Percentiles rank a stretch among this genome's conserved stretches.
These are phyloP conservation scores for Haematococcus lacustris DNA, from an alignment of 139 green algal genomes.

Conservation along the genomic window DNA sequence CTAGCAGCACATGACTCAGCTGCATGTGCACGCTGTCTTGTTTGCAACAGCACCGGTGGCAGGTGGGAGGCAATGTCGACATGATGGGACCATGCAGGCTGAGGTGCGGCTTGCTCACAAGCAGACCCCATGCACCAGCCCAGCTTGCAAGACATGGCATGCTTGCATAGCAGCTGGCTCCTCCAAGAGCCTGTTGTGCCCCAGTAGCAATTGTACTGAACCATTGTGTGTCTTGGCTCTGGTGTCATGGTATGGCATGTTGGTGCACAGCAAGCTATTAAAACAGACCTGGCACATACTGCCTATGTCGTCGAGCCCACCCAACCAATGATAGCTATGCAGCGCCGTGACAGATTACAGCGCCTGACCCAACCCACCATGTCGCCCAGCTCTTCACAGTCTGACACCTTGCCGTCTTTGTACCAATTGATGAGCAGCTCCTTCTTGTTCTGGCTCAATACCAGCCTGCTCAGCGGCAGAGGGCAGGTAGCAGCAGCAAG, in stretches of 20 bases:
- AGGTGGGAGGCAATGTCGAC: too few species aligned
- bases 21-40: not conserved
- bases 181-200: not conserved
- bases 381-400: constrained; percentile 90
- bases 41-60: too few species aligned
- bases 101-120: not conserved
- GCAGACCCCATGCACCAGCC: too few species aligned
- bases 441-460: constrained; percentile 98
- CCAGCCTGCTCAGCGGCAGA: constrained; percentile 67
- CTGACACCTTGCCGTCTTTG: constrained; percentile 87
- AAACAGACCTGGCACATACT: too few species aligned
- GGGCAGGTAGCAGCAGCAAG: constrained; percentile 17
- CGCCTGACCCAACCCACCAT: constrained; percentile 43
- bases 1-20: not conserved
- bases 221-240: too few species aligned
- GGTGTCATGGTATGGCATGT: too few species aligned
- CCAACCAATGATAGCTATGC: too few species aligned
- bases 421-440: constrained; percentile 96
- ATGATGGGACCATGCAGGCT: not conserved
- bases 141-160: too few species aligned
- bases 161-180: too few species aligned
- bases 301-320: too few species aligned
- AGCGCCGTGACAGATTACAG: not conserved
- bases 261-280: too few species aligned
- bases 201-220: not conserved